Base-by-base conservation (phyloP, 2,329 filamentous ascomycete species). In the Hymenoscyphus repandus region DNA sequence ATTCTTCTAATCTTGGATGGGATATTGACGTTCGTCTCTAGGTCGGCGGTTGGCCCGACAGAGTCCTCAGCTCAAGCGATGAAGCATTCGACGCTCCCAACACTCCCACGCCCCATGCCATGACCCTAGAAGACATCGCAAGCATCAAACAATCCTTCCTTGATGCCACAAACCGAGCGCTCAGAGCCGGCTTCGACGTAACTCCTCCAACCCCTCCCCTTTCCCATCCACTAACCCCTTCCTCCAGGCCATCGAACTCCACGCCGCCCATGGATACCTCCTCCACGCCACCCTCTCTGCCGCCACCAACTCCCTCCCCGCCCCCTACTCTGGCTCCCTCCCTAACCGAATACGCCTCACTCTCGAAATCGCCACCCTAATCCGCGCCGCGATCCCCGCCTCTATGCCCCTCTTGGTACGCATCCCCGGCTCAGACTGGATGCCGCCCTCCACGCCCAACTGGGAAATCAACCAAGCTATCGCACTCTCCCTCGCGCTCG, bases 211-310 rank as follows among this genome's bases (percentile, higher is more conserved):
- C 22, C 22, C 22, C 22, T 27, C 22, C 46, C 31, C 4, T 15
- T 6, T 5, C 30, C 33, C 20, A 39, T 1, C 9, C 12, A 4
- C 9, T 45, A 33, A 33, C 42, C 22, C 10, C 10, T 27, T 7
- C 3, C 5, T 62, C 15, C 55, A 65, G 50, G 61, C 64, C 11
- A 82, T 92, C 51, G 88, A 93, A 67, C 79, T 92, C 45, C 88
- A 92, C 70, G 79, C 77, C 59, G 88, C 86, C 0, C 87, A 92
- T 61, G 87, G 88, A 2, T 92, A 90, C 64, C 75, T 92, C 1
- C 71, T 91, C 0, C 80, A 82, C 58, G 70, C 73, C 4, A 91
- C 90, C 72, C 57, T 90, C 7, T 83, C 81, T 0, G 85, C 86
- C 0, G 76, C 77, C 0, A 74, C 75, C 15, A 92, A 92, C 70